Evolutionary conservation across 2,329 filamentous ascomycete species (phyloP).

Genomic region (Pezicula neosporulosa): DNA sequence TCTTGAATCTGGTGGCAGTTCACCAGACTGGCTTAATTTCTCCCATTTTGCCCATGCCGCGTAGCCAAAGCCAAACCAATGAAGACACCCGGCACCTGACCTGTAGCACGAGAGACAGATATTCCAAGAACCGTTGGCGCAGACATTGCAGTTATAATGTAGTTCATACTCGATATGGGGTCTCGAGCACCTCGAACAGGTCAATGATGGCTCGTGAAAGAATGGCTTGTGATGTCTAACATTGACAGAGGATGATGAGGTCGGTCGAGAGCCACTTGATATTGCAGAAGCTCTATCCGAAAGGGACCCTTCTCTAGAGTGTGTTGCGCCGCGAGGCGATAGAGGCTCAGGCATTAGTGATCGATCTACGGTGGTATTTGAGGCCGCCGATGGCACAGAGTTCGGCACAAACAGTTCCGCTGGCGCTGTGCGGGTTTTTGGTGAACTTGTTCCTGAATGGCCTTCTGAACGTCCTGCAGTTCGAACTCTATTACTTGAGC

Average conservation of each 20-base stretch:
- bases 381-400: constrained; percentile 10
- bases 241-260: constrained; percentile 25
- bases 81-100: constrained; percentile 68
- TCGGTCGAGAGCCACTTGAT: constrained; percentile 24
- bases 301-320: constrained; percentile 11
- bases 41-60: constrained; percentile 68
- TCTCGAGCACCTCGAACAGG: constrained; percentile 68
- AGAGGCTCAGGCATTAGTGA: constrained; percentile 24
- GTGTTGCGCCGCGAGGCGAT: constrained; percentile 17
- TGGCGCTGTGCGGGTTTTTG: constrained; percentile 15
- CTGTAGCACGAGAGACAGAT: constrained; percentile 82
- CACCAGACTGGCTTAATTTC: constrained; percentile 34
- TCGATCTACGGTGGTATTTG: constrained; percentile 15
- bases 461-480: constrained; percentile 13
- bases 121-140: constrained; percentile 69
- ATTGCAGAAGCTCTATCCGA: constrained; percentile 25
- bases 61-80: constrained; percentile 87
- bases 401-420: constrained; percentile 17
- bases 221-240: constrained; percentile 35
- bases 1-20: constrained; percentile 31
- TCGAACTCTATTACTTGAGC: constrained; percentile 14
- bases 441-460: constrained; percentile 1
- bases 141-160: constrained; percentile 77
- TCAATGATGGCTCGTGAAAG: constrained; percentile 68
- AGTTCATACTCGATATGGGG: constrained; percentile 78